Conservation (phyloP, 345 rosid genomes). For the Hevea brasiliensis region DNA sequence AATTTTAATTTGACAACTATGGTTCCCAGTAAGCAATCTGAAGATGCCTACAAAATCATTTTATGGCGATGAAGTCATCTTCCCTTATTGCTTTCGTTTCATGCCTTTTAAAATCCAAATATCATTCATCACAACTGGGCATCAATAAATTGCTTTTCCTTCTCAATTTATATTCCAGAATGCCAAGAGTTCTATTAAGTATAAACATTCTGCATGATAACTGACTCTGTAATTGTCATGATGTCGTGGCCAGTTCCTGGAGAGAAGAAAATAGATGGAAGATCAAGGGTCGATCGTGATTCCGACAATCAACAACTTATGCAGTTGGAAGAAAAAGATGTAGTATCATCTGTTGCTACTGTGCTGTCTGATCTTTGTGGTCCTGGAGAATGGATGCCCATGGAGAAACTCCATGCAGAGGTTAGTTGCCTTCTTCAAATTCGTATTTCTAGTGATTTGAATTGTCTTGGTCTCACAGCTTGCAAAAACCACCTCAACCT, state of each 20-base stretch:
- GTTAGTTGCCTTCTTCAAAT: constrained; percentile 38
- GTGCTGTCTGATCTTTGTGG: constrained; percentile 97
- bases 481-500: neutral
- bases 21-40: neutral
- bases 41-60: too few species aligned
- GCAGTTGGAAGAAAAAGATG: constrained; percentile 95
- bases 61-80: constrained; percentile 1
- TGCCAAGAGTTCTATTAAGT: constrained; percentile 1
- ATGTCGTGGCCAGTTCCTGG: constrained; percentile 31
- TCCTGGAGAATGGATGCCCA: constrained; percentile 99
- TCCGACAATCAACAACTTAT: constrained; percentile 87
- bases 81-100: neutral
- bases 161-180: neutral
- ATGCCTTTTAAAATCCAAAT: neutral
- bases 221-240: constrained; percentile 24
- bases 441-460: neutral
- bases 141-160: neutral
- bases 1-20: too few species aligned
- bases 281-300: constrained; percentile 79
- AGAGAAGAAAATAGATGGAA: constrained; percentile 84
- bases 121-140: neutral
- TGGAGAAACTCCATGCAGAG: constrained; percentile 92
- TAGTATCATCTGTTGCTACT: constrained; percentile 96
- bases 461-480: neutral
- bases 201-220: neutral